These are phyloP conservation scores for Plasmodium yoelii DNA, from an alignment of 169 alveolate genomes.

Conservation along the genomic window DNA sequence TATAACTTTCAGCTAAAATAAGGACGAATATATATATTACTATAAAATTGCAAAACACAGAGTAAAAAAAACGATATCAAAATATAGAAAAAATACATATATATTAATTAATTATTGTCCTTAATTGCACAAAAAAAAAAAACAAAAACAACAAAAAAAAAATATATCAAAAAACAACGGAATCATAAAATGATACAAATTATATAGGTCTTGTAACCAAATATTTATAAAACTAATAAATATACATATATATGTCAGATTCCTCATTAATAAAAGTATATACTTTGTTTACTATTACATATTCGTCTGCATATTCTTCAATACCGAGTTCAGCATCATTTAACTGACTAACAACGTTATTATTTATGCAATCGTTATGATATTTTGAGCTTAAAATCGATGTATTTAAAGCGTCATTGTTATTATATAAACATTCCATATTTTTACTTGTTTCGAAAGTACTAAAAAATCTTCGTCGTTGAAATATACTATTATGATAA, in stretches of 20 bases:
- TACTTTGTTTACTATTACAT: constrained; percentile 40
- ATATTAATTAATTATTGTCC: no score
- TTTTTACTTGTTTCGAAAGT: constrained; percentile 2
- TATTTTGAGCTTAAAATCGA: constrained; percentile 25
- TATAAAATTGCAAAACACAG: no score
- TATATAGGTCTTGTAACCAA: no score
- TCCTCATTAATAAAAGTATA: constrained; percentile 42
- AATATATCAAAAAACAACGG: no score
- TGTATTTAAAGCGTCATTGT: constrained; percentile 11
- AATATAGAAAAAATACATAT: no score
- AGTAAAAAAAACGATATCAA: no score
- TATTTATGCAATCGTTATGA: constrained; percentile 22
- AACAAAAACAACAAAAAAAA: no score
- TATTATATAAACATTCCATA: not conserved
- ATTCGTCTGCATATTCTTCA: constrained; percentile 35
- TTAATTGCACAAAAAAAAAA: no score
- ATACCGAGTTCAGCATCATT: constrained; percentile 26
- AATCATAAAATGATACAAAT: no score
- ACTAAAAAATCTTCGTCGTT: constrained; percentile 17
- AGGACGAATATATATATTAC: no score
- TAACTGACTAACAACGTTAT: constrained; percentile 6
- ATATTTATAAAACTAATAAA: constrained; percentile 2
- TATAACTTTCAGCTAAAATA: no score
- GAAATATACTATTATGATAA: constrained; percentile 15
- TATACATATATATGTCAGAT: constrained; percentile 33